Base-by-base conservation (phyloP, 176 grass and related monocot species). In the Phoenix dactylifera region DNA sequence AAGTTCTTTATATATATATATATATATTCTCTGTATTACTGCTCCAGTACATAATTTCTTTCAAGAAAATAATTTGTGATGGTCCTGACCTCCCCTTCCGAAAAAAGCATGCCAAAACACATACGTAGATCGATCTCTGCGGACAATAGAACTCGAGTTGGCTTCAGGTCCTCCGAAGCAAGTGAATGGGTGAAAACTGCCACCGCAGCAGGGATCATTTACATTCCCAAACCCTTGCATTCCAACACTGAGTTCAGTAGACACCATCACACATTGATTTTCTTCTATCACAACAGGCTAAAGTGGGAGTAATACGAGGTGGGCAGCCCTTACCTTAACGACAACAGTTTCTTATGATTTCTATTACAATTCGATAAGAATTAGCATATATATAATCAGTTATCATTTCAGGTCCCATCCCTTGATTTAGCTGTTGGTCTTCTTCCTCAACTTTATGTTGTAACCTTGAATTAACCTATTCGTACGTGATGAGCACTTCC, bases 121-220 rank as follows among this genome's bases (percentile, higher is more conserved):
- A 49, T 85, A 96, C 72, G 83, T 82, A 6, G 80, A 70, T 70
- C 92, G 80, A 73, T 96, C 77, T 1, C 66, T 49, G 73, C 92
- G 88, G 55, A 96, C 58, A 10, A 72, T 29, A 3, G 71, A 74
- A 54, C 80, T 96, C n/a, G 83, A 74, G 80, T 82, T 87, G 50
- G 76, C 26, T 1, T 55, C 49, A 67, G 3, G 22, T 2, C 15
- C 39, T 59, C 74, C 35, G 20, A 69, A 72, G 73, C 83, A 84
- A 28, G 86, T 74, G 3, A 86, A 89, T 50, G 86, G 90, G 9
- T 82, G 86, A 60, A 86, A 84, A 67, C 90, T 95, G 67, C 74
- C 86, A n/a, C 90, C 86, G 52, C 90, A 89, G 72, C 90, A 95
- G 16, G 83, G 90, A 14, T 89, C 77, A 67, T 89, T 30, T n/a